These are phyloP conservation scores for Neoboletus brunneissimus DNA, from an alignment of 768 basidiomycete species.

Conservation along the genomic window DNA sequence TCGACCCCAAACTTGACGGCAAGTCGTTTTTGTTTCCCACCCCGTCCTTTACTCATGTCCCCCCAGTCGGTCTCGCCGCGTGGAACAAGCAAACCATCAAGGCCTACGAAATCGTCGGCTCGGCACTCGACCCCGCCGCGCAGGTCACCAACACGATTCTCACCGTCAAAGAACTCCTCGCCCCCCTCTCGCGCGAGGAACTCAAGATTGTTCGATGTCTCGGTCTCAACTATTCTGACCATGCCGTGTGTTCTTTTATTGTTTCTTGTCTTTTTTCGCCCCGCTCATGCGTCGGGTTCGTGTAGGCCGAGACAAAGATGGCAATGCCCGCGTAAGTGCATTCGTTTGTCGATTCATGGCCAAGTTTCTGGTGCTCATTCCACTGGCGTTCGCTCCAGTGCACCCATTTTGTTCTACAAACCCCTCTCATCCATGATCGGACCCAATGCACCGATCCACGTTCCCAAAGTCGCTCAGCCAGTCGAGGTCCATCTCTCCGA, in stretches of 20 bases:
- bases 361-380: background rate
- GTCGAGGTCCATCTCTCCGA: slow-evolving; percentile 69
- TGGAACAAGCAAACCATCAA: slow-evolving; percentile 53
- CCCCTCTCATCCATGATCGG: slow-evolving; percentile 69
- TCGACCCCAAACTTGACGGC: slow-evolving; percentile 67
- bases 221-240: slow-evolving; percentile 82
- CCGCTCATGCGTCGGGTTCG: background rate
- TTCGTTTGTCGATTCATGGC: background rate
- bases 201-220: slow-evolving; percentile 72
- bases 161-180: slow-evolving; percentile 68
- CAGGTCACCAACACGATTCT: slow-evolving; percentile 60
- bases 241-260: slow-evolving; percentile 51
- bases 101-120: slow-evolving; percentile 70
- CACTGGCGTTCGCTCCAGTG: slow-evolving; percentile 34
- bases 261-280: background rate
- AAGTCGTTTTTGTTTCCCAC: slow-evolving; percentile 3
- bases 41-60: background rate
- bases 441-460: slow-evolving; percentile 59
- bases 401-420: slow-evolving; percentile 79
- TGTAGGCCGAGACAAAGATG: slow-evolving; percentile 66
- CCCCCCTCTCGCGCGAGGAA: slow-evolving; percentile 65
- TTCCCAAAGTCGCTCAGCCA: slow-evolving; percentile 70
- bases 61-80: slow-evolving; percentile 58
- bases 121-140: slow-evolving; percentile 62
- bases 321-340: slow-evolving; percentile 57